phyloP scores from a whole-genome alignment of 352 stramenopile genomes.

The Phytophthora aleatoria region DNA sequence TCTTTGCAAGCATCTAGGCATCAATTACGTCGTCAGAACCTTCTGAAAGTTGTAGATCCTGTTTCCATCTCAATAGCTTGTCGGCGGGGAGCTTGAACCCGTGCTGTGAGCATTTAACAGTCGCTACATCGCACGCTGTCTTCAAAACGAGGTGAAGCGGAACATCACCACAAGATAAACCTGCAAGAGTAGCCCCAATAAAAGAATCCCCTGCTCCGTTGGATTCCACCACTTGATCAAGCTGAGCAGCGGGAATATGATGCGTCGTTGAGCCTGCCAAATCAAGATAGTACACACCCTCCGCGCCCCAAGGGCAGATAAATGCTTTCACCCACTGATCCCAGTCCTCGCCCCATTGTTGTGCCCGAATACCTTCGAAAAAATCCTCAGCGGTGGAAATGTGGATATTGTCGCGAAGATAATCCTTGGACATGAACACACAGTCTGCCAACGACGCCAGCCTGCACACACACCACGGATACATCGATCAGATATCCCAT shows the following conservation, averaged over 20 bases:
- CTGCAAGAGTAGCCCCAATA: constrained; percentile 66
- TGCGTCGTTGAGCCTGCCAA: constrained; percentile 21
- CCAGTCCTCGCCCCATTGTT: constrained; percentile 34
- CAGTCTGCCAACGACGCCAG: constrained; percentile 48
- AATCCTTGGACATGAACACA: constrained; percentile 80
- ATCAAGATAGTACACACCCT: constrained; percentile 66
- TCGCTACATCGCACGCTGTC: constrained; percentile 58
- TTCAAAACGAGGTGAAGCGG: constrained; percentile 41
- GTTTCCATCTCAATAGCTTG: constrained; percentile 28
- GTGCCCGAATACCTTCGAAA: constrained; percentile 32
- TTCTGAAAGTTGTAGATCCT: constrained; percentile 11
- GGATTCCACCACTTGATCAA: constrained; percentile 60
- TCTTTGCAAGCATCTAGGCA: neutral
- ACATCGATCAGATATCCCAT: neutral
- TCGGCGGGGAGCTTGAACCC: constrained; percentile 48
- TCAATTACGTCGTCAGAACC: constrained; percentile 1
- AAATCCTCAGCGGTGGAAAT: constrained; percentile 49
- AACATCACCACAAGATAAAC: constrained; percentile 34
- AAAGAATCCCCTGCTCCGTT: constrained; percentile 79
- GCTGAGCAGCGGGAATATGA: constrained; percentile 42
- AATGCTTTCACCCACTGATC: constrained; percentile 43
- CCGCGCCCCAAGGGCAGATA: constrained; percentile 68
- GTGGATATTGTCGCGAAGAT: constrained; percentile 60
- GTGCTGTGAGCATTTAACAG: constrained; percentile 60
- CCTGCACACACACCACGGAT: constrained; percentile 30